Evolutionary conservation across 139 green algal species (phyloP).

Genomic region (Chlorella sp.): DNA sequence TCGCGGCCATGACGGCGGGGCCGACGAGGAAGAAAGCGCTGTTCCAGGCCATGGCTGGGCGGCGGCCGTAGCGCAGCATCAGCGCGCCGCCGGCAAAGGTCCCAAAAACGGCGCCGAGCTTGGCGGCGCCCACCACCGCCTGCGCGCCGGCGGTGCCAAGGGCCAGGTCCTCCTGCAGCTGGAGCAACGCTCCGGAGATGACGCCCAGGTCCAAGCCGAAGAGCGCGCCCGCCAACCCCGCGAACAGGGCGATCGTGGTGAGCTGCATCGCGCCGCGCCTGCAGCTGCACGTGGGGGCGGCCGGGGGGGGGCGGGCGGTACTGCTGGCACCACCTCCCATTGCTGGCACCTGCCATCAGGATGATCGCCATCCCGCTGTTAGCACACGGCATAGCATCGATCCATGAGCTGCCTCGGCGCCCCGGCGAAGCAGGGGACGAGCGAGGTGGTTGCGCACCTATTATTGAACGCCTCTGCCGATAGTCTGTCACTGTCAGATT

Average conservation of each 20-base stretch:
- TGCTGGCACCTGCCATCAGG: too few relatives aligned
- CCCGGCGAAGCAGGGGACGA: too few relatives aligned
- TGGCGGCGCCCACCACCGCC: conserved; percentile 75
- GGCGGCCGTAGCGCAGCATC: conserved; percentile 78
- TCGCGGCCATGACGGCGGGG: conserved; percentile 73
- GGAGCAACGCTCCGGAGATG: conserved; percentile 66
- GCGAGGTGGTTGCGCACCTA: too few relatives aligned
- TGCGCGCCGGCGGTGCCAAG: conserved; percentile 49
- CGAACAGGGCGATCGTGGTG: conserved; percentile 55
- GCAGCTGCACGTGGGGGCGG: too few relatives aligned
- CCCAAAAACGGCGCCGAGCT: conserved; percentile 74
- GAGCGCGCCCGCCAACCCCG: conserved; percentile 73
- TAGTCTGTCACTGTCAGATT: too few relatives aligned
- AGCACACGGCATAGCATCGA: too few relatives aligned
- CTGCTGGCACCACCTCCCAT: too few relatives aligned
- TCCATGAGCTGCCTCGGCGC: too few relatives aligned
- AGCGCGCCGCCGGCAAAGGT: conserved; percentile 70
- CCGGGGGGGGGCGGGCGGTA: too few relatives aligned
- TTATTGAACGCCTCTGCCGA: too few relatives aligned
- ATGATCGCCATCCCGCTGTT: too few relatives aligned
- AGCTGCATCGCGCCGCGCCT: too few relatives aligned
- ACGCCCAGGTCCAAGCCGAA: conserved; percentile 67
- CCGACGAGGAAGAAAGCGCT: conserved; percentile 68
- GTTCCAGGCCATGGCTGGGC: conserved; percentile 62
- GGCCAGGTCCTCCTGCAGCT: conserved; percentile 61